Conservation (phyloP, 139 green algal species). For the Asterochloris erici region DNA sequence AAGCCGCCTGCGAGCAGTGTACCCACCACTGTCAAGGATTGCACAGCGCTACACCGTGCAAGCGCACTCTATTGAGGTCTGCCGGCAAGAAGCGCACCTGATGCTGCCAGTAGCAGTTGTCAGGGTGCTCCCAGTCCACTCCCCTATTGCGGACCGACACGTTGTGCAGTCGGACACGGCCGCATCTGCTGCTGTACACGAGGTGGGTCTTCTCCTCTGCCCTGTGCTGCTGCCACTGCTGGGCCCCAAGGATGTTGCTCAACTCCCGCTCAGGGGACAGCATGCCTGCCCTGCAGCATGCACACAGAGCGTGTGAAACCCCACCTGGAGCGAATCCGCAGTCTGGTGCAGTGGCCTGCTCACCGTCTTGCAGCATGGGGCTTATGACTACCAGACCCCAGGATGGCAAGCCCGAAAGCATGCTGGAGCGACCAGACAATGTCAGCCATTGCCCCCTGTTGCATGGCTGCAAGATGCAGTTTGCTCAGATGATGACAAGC, state of each 20-base stretch:
- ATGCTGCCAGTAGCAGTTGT: constrained; percentile 85
- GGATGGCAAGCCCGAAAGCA: neutral
- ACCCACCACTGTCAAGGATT: constrained; percentile 3
- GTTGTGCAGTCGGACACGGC: constrained; percentile 70
- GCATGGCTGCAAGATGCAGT: too few species aligned
- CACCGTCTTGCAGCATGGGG: too few species aligned
- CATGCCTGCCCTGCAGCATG: too few species aligned
- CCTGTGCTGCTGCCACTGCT: neutral
- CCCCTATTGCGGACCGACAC: constrained; percentile 85
- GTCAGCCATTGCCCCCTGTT: neutral
- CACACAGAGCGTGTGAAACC: too few species aligned
- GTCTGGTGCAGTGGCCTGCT: too few species aligned
- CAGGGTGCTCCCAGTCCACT: constrained; percentile 68
- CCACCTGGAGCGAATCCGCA: too few species aligned
- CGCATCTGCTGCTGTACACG: constrained; percentile 36
- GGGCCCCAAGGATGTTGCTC: constrained; percentile 3
- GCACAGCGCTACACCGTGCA: neutral
- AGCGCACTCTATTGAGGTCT: neutral
- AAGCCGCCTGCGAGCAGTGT: neutral
- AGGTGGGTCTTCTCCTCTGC: neutral
- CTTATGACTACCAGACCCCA: neutral
- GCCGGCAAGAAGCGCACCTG: constrained; percentile 19
- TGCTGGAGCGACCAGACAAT: neutral
- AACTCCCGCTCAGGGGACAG: neutral
- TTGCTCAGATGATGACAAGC: too few species aligned